Base-by-base conservation (phyloP, 257 asterid genomes). In the Anisodus tanguticus region DNA sequence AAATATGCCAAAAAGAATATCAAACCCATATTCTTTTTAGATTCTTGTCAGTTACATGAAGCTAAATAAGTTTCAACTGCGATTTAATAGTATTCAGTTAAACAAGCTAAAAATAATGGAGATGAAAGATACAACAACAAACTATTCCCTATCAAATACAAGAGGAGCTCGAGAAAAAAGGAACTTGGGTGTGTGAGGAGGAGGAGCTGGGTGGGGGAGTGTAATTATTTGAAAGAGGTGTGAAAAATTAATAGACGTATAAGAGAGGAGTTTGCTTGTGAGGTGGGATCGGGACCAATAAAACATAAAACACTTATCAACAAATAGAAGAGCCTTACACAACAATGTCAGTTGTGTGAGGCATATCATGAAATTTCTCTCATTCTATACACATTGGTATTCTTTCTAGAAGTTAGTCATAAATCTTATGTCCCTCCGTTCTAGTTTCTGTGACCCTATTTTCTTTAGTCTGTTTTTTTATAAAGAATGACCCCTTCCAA, bases 1-100 rank as follows among this genome's bases (percentile, higher is more conserved):
- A 66, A 66, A 66, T 66, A 66, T 66, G 72, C 72, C 72, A 66
- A 41, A 66, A 31, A 31, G n/a, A 66, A 66, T 66, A 66, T 66
- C 72, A 66, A 31, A 35, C 45, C 47, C 47, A 31, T 66, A 5
- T 66, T 66, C n/a, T 66, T 66, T 6, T 66, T 6, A 66, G 72
- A 66, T 66, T 66, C 72, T 31, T 64, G 45, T 26, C 70, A 64
- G n/a, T 8, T 49, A 1, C 54, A 49, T 49, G 54, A 49, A 49
- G 54, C 54, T 19, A 62, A 62, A 62, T 19, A 63, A 63, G 41
- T 10, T 22, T 4, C 60, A 55, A 12, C 60, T n/a, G 0, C 13
- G 60, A 55, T 55, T 55, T 12, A 55, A 55, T 55, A 13, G 7
- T 55, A 15, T 12, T 55, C 3, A 55, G 60, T 55, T 12, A 13